A percentile compares a stretch with the other conserved stretches of the same genome.
phyloP scores from a whole-genome alignment of 1,139 yeast genomes.

The Schwanniomyces etchellsii region DNA sequence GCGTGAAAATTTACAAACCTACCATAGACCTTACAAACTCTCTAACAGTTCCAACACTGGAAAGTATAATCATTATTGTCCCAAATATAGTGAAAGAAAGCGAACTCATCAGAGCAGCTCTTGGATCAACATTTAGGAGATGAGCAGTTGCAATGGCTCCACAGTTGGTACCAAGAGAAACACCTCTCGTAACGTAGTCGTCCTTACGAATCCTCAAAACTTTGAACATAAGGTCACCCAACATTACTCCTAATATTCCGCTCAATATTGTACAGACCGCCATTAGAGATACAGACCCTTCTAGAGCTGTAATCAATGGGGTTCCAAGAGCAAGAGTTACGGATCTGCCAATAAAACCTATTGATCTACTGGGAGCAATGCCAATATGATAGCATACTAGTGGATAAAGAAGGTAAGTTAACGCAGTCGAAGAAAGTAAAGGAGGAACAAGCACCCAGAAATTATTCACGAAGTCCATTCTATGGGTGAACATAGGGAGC shows the following conservation, averaged over 20 bases:
- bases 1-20: constrained; percentile 16
- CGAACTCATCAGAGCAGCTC: constrained; percentile 77
- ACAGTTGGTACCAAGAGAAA: constrained; percentile 70
- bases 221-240: constrained; percentile 49
- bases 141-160: constrained; percentile 84
- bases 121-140: constrained; percentile 59
- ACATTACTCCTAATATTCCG: constrained; percentile 69
- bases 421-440: constrained; percentile 47
- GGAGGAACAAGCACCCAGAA: constrained; percentile 58
- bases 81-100: constrained; percentile 70
- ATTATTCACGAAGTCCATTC: constrained; percentile 57
- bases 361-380: constrained; percentile 50
- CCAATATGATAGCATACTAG: constrained; percentile 61
- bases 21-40: constrained; percentile 23
- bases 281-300: constrained; percentile 67
- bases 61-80: constrained; percentile 63
- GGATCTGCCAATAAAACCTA: constrained; percentile 76
- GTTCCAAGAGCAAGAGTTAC: constrained; percentile 80
- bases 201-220: constrained; percentile 48
- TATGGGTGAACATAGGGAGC: constrained; percentile 71
- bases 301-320: constrained; percentile 60
- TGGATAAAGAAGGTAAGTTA: constrained; percentile 66
- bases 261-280: constrained; percentile 76
- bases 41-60: constrained; percentile 45
- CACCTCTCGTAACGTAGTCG: constrained; percentile 73